A percentile compares a stretch with the other conserved stretches of the same genome.
Evolutionary conservation across 495 filamentous ascomycete species (phyloP).

Genomic region (Jackrogersella minutella): DNA sequence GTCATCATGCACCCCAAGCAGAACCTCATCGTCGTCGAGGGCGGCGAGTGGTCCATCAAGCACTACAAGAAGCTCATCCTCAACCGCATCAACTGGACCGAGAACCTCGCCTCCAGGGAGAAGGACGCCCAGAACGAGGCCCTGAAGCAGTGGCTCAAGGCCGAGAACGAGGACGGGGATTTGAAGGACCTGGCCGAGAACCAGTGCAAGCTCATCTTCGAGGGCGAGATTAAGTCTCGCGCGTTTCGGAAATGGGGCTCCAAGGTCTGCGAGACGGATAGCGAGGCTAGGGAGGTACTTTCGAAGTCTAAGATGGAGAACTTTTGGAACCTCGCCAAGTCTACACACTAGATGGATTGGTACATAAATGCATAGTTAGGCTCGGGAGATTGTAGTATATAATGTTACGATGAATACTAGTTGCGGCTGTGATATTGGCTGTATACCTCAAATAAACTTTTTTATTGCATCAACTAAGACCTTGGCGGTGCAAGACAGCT

Average conservation of each 20-base stretch:
- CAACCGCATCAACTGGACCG: conserved; percentile 92
- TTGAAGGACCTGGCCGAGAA: conserved; percentile 82
- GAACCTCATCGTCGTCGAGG: conserved; percentile 90
- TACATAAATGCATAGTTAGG: background rate
- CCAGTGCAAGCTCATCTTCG: conserved; percentile 82
- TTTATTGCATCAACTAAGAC: background rate
- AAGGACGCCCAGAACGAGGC: conserved; percentile 65
- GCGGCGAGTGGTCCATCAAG: conserved; percentile 79
- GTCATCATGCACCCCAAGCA: conserved; percentile 89
- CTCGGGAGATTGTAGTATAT: conserved; percentile 22
- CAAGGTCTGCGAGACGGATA: conserved; percentile 87
- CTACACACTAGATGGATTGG: conserved; percentile 21
- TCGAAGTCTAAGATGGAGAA: conserved; percentile 87
- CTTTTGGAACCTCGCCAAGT: conserved; percentile 94
- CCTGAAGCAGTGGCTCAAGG: conserved; percentile 75
- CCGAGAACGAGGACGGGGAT: conserved; percentile 80
- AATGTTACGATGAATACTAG: conserved; percentile 13
- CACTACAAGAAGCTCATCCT: conserved; percentile 88
- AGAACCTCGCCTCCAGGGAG: conserved; percentile 76
- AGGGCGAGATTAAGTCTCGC: conserved; percentile 80
- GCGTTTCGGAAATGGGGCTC: conserved; percentile 86
- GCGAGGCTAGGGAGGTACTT: conserved; percentile 82
- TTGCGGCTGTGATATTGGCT: background rate
- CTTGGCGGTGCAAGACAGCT: background rate
- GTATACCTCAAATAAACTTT: background rate